phyloP scores from a whole-genome alignment of 495 filamentous ascomycete genomes.

The Neurospora sp. region DNA sequence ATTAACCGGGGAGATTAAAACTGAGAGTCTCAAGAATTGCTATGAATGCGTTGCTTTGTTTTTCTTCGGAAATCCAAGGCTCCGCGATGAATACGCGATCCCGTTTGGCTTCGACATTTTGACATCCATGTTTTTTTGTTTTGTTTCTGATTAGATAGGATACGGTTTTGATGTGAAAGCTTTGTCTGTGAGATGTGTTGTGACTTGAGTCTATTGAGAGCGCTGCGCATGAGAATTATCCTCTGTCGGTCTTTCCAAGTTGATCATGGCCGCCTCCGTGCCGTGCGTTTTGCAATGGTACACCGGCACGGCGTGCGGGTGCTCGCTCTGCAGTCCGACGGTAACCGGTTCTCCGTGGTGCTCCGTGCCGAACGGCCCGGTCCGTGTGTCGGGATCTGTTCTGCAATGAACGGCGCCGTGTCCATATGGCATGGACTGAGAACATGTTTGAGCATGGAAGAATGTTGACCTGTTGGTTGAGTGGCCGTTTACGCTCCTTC shows the following conservation, averaged over 20 bases:
- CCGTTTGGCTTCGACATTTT: slow-evolving; percentile 42
- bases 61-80: background rate
- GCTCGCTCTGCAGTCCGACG: background rate
- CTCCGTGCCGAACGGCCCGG: background rate
- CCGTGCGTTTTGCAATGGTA: background rate
- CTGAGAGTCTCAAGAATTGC: slow-evolving; percentile 40
- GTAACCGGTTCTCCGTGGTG: background rate
- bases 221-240: too few species aligned
- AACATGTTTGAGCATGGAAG: background rate
- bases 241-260: too few species aligned
- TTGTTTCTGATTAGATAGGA: background rate
- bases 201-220: background rate
- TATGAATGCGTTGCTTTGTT: slow-evolving; percentile 20
- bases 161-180: background rate
- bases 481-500: background rate
- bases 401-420: background rate
- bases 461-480: background rate
- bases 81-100: slow-evolving; percentile 32
- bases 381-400: background rate
- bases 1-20: slow-evolving; percentile 37
- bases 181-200: background rate
- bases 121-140: background rate
- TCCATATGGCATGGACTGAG: background rate
- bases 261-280: background rate
- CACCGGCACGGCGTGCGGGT: background rate